Percentiles rank a stretch among this genome's conserved stretches.
These are phyloP conservation scores for Penicillium macrosclerotiorum DNA, from an alignment of 495 filamentous ascomycete species.

Conservation along the genomic window DNA sequence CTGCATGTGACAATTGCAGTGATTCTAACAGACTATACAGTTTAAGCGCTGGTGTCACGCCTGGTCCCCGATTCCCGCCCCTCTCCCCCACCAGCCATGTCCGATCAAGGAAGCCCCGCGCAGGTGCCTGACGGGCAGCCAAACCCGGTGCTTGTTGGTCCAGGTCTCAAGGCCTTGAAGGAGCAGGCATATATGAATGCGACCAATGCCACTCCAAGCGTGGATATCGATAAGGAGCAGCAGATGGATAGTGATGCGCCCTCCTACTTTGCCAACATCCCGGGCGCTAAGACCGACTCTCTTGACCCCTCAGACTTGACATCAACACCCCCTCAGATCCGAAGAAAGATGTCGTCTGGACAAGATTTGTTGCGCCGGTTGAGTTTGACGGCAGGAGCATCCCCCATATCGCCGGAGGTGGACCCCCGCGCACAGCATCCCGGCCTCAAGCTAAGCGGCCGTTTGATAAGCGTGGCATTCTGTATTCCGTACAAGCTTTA, in stretches of 20 bases:
- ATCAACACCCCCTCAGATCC: slow-evolving; percentile 42
- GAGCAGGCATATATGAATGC: slow-evolving; percentile 31
- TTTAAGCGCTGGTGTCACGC: slow-evolving; percentile 6
- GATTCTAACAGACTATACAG: slow-evolving; percentile 11
- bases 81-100: slow-evolving; percentile 27
- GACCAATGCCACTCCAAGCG: slow-evolving; percentile 24
- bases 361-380: slow-evolving; percentile 63
- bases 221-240: slow-evolving; percentile 23
- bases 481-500: slow-evolving; percentile 75
- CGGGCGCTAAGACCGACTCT: slow-evolving; percentile 24
- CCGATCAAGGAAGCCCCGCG: slow-evolving; percentile 30
- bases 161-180: slow-evolving; percentile 32
- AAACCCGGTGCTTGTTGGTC: slow-evolving; percentile 35
- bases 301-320: slow-evolving; percentile 16
- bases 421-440: slow-evolving; percentile 64
- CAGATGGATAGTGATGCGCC: slow-evolving; percentile 18
- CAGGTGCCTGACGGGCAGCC: slow-evolving; percentile 33
- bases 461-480: slow-evolving; percentile 84
- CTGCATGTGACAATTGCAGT: slow-evolving; percentile 20
- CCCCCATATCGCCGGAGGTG: slow-evolving; percentile 47
- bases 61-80: slow-evolving; percentile 5
- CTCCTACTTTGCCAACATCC: slow-evolving; percentile 32
- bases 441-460: slow-evolving; percentile 68
- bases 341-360: slow-evolving; percentile 52
- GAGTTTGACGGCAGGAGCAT: slow-evolving; percentile 45